phyloP scores from a whole-genome alignment of 768 basidiomycete genomes.

The Amylocystis lapponica region DNA sequence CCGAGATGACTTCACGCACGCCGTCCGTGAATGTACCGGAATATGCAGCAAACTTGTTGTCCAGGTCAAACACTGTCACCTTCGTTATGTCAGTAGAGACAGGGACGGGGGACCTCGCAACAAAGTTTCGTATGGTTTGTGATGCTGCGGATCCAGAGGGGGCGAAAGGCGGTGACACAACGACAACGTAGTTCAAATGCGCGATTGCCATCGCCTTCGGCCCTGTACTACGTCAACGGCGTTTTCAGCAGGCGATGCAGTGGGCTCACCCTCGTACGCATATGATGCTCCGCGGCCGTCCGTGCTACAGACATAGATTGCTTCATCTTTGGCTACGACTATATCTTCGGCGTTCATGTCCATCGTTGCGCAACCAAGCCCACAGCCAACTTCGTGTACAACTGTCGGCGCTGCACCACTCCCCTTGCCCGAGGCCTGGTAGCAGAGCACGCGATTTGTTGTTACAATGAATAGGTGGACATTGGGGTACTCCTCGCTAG shows the following conservation, averaged over 20 bases:
- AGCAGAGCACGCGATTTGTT: constrained; percentile 70
- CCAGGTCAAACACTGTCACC: constrained; percentile 84
- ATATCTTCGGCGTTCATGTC: constrained; percentile 69
- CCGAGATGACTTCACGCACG: constrained; percentile 75
- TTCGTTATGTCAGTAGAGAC: constrained; percentile 60
- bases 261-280: constrained; percentile 78
- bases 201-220: constrained; percentile 73
- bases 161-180: constrained; percentile 81
- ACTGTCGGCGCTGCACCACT: constrained; percentile 59
- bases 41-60: constrained; percentile 88
- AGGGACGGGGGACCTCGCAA: constrained; percentile 42
- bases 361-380: constrained; percentile 79
- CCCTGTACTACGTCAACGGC: constrained; percentile 37
- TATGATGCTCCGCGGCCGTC: constrained; percentile 82
- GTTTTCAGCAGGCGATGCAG: not conserved
- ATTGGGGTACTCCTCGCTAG: constrained; percentile 29
- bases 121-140: constrained; percentile 71
- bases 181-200: constrained; percentile 80
- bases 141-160: constrained; percentile 61
- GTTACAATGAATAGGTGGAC: constrained; percentile 84
- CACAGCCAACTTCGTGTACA: constrained; percentile 84
- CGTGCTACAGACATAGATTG: constrained; percentile 78
- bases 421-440: constrained; percentile 67
- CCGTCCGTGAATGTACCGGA: constrained; percentile 77
- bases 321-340: constrained; percentile 86